Evolutionary conservation across 805 yeast species (phyloP).

Genomic region (Pichia pseudocactophila): DNA sequence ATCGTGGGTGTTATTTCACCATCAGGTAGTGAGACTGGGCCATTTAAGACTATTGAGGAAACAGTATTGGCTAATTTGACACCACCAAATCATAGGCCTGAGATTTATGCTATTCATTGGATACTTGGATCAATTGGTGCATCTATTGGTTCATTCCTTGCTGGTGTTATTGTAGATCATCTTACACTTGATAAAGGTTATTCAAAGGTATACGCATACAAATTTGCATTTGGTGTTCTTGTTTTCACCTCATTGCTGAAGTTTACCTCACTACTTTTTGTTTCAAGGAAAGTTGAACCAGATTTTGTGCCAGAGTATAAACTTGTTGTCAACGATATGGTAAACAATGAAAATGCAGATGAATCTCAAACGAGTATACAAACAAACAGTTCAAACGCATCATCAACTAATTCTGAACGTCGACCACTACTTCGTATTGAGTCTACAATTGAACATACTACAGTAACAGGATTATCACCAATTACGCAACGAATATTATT

Average conservation of each 20-base stretch:
- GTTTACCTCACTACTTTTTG: slow-evolving; percentile 38
- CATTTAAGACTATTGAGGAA: slow-evolving; percentile 81
- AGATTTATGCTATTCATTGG: slow-evolving; percentile 67
- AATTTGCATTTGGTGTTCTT: slow-evolving; percentile 49
- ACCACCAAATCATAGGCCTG: slow-evolving; percentile 54
- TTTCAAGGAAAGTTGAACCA: slow-evolving; percentile 48
- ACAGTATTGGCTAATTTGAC: slow-evolving; percentile 75
- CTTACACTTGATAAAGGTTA: slow-evolving; percentile 27
- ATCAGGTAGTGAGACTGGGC: slow-evolving; percentile 86
- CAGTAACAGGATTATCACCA: slow-evolving; percentile 32
- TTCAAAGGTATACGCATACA: slow-evolving; percentile 39
- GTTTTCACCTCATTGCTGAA: slow-evolving; percentile 46
- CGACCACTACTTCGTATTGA: slow-evolving; percentile 13
- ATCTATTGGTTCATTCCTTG: slow-evolving; percentile 59
- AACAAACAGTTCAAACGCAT: background rate
- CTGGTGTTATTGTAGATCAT: slow-evolving; percentile 52
- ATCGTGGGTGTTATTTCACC: slow-evolving; percentile 82
- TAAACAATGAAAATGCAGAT: background rate
- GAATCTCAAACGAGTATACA: background rate
- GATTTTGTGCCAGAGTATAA: slow-evolving; percentile 20
- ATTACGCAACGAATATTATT: slow-evolving; percentile 36
- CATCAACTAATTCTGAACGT: background rate
- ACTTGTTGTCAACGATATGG: background rate
- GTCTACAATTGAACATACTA: slow-evolving; percentile 17
- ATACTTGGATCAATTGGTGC: slow-evolving; percentile 61